phyloP scores from a whole-genome alignment of 345 rosid genomes.

The Camelina laxa region DNA sequence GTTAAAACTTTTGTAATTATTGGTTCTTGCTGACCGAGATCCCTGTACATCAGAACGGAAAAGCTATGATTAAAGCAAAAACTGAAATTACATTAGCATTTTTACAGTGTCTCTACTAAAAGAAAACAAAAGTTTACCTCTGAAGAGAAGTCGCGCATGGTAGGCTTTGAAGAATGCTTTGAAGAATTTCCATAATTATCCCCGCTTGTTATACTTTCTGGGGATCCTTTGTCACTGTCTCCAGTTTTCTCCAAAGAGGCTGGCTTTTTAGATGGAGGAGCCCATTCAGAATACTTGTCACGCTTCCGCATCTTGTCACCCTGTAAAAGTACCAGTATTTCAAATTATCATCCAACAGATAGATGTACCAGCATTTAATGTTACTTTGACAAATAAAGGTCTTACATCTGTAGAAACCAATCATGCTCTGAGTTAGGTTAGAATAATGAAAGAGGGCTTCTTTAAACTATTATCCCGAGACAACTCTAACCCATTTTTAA shows the following conservation, averaged over 20 bases:
- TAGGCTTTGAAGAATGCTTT: conserved; percentile 26
- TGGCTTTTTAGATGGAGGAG: conserved; percentile 50
- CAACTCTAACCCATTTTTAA: neutral
- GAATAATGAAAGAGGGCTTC: conserved; percentile 2
- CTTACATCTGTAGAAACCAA: conserved; percentile 3
- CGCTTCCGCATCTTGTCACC: conserved; percentile 77
- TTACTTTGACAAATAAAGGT: neutral
- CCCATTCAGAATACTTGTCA: conserved; percentile 84
- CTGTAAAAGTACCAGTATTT: conserved; percentile 49
- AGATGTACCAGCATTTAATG: neutral
- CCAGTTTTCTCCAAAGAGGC: conserved; percentile 47
- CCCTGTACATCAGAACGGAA: conserved; percentile 38
- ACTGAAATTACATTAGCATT: conserved; percentile 36
- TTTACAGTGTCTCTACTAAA: conserved; percentile 40
- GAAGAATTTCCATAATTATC: conserved; percentile 40
- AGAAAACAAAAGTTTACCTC: conserved; percentile 36
- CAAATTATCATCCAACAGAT: conserved; percentile 20
- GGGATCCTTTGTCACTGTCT: conserved; percentile 44
- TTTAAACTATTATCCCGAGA: conserved; percentile 16
- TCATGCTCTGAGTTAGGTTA: conserved; percentile 3
- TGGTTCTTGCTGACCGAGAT: conserved; percentile 47
- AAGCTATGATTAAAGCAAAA: conserved; percentile 23
- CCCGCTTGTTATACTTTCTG: conserved; percentile 23
- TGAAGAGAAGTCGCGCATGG: conserved; percentile 10
- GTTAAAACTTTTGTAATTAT: conserved; percentile 35